phyloP scores from a whole-genome alignment of 495 filamentous ascomycete genomes.

The Neohortaea acidophila region DNA sequence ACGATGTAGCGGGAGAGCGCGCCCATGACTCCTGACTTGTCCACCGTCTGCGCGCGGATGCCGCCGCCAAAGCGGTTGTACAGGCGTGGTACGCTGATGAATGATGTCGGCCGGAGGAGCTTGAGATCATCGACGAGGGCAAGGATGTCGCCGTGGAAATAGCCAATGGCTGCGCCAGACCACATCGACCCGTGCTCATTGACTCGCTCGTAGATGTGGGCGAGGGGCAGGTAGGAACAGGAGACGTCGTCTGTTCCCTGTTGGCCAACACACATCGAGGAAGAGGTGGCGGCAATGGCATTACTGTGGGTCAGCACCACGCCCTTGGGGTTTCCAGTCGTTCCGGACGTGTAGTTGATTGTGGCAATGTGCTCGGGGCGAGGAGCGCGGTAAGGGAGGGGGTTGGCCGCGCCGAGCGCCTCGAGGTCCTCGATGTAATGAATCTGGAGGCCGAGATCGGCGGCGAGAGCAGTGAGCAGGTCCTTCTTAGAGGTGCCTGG shows the following conservation, averaged over 20 bases:
- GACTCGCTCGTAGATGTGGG: constrained; percentile 84
- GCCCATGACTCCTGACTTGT: constrained; percentile 69
- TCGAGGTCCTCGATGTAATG: constrained; percentile 67
- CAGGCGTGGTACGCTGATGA: constrained; percentile 80
- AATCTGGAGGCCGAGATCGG: constrained; percentile 55
- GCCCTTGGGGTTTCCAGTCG: constrained; percentile 88
- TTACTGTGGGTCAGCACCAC: constrained; percentile 73
- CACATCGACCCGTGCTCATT: constrained; percentile 62
- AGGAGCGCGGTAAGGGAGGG: constrained; percentile 53
- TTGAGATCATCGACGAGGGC: constrained; percentile 87
- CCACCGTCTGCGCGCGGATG: constrained; percentile 60
- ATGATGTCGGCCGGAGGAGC: constrained; percentile 61
- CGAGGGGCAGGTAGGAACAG: constrained; percentile 82
- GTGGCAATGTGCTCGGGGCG: constrained; percentile 65
- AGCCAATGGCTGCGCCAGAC: constrained; percentile 65
- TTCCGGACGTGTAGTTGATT: constrained; percentile 96
- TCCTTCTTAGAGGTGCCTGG: constrained; percentile 63
- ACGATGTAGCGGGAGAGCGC: constrained; percentile 67
- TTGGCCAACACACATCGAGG: constrained; percentile 37
- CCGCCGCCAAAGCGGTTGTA: constrained; percentile 81
- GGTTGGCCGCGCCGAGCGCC: constrained; percentile 52
- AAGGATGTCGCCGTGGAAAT: constrained; percentile 85
- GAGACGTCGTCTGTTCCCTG: constrained; percentile 41
- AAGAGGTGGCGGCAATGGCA: constrained; percentile 57
- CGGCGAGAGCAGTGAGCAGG: constrained; percentile 57